Conservation (phyloP, 2,329 filamentous ascomycete genomes). For the Polychaeton citri region DNA sequence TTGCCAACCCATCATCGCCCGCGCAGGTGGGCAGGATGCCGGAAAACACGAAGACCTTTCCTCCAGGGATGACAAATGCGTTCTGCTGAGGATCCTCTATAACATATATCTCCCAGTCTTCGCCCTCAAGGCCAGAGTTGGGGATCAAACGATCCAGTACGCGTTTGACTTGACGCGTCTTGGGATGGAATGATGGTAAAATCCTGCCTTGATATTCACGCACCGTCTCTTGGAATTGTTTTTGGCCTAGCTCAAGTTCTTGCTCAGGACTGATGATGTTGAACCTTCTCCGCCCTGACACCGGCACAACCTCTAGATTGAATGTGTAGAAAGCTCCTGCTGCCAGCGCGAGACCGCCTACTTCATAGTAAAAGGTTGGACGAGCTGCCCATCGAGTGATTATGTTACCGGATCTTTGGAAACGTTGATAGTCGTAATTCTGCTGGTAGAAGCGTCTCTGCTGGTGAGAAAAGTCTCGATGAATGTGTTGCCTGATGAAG, state of each 20-base stretch:
- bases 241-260: constrained; percentile 41
- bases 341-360: constrained; percentile 27
- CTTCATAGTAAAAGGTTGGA: constrained; percentile 35
- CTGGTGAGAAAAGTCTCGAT: too few species aligned
- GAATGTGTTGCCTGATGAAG: too few species aligned
- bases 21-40: constrained; percentile 56
- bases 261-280: constrained; percentile 48
- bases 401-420: constrained; percentile 12
- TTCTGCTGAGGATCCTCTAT: constrained; percentile 57
- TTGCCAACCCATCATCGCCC: constrained; percentile 56
- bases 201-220: constrained; percentile 42
- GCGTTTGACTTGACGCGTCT: constrained; percentile 43
- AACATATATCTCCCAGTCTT: constrained; percentile 59
- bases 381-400: constrained; percentile 26
- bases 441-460: constrained; percentile 11
- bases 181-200: constrained; percentile 45
- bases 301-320: constrained; percentile 60
- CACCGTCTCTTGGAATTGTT: constrained; percentile 45
- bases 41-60: constrained; percentile 68
- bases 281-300: constrained; percentile 60
- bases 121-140: constrained; percentile 43
- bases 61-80: constrained; percentile 63
- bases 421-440: constrained; percentile 20
- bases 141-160: constrained; percentile 57
- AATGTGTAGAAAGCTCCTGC: constrained; percentile 48